A percentile compares a stretch with the other conserved stretches of the same genome.
These are phyloP conservation scores for Teratosphaeria pseudoeucalypti DNA, from an alignment of 2,329 filamentous ascomycete species.

Conservation along the genomic window DNA sequence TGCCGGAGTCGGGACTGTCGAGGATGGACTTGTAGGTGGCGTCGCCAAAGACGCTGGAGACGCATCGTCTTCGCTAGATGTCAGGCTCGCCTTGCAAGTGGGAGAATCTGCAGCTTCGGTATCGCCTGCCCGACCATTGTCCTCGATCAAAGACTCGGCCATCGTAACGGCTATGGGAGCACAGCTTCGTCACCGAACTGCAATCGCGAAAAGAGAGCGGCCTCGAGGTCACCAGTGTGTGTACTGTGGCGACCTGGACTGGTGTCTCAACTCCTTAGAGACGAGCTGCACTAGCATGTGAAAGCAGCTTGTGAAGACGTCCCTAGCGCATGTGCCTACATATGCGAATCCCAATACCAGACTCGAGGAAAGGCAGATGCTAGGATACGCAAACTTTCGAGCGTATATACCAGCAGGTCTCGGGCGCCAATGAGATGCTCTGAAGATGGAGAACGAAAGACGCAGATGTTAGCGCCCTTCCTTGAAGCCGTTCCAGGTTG, in stretches of 20 bases:
- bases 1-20: background rate
- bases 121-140: background rate
- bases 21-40: background rate
- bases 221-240: background rate
- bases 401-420: too few relatives aligned
- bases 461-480: too few relatives aligned
- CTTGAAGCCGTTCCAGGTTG: background rate
- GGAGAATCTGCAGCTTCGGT: background rate
- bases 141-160: background rate
- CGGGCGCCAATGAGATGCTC: too few relatives aligned
- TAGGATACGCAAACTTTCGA: too few relatives aligned
- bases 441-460: too few relatives aligned
- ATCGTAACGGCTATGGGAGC: background rate
- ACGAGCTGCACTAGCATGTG: too few relatives aligned
- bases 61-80: background rate
- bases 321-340: too few relatives aligned
- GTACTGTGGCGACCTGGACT: too few relatives aligned
- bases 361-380: too few relatives aligned
- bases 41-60: background rate
- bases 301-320: too few relatives aligned
- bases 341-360: too few relatives aligned
- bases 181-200: background rate
- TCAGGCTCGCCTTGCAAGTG: background rate
- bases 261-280: too few relatives aligned
- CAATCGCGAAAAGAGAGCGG: background rate